These are phyloP conservation scores for Boletus sensibilis DNA, from an alignment of 768 basidiomycete species.

Conservation along the genomic window DNA sequence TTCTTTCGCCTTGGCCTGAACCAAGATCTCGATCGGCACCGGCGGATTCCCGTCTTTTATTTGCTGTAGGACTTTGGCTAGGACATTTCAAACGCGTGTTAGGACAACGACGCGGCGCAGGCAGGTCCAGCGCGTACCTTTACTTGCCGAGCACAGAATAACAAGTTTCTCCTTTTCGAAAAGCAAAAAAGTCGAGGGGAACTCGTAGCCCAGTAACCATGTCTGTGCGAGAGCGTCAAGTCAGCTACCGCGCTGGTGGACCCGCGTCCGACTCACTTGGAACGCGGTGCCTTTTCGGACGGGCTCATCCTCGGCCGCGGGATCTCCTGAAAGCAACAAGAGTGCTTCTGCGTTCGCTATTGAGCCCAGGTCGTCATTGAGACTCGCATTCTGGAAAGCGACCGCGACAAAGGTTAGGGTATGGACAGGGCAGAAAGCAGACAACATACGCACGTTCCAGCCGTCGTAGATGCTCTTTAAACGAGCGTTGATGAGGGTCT, in stretches of 20 bases:
- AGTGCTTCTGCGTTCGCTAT: slow-evolving; percentile 70
- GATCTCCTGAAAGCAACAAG: slow-evolving; percentile 72
- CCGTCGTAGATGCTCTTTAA: slow-evolving; percentile 56
- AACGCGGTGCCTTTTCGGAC: slow-evolving; percentile 88
- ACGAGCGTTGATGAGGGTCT: slow-evolving; percentile 53
- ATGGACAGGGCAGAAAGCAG: slow-evolving; percentile 6
- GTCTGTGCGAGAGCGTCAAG: slow-evolving; percentile 51
- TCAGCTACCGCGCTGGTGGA: not conserved
- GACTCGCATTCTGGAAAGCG: slow-evolving; percentile 51
- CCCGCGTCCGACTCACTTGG: slow-evolving; percentile 56
- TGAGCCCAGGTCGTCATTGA: slow-evolving; percentile 70
- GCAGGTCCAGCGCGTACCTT: slow-evolving; percentile 52
- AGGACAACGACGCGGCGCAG: slow-evolving; percentile 7
- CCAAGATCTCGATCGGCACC: slow-evolving; percentile 72
- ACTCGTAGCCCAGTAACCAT: slow-evolving; percentile 96
- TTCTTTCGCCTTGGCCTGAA: slow-evolving; percentile 80
- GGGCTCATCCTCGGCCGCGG: slow-evolving; percentile 83
- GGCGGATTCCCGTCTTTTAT: slow-evolving; percentile 55
- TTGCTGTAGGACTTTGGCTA: slow-evolving; percentile 86
- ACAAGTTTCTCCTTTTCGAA: slow-evolving; percentile 75
- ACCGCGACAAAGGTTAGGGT: slow-evolving; percentile 13
- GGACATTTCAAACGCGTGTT: slow-evolving; percentile 9
- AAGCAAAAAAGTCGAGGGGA: slow-evolving; percentile 88
- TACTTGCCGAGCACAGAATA: slow-evolving; percentile 84
- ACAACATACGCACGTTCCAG: slow-evolving; percentile 52